Percentiles rank a stretch among this genome's conserved stretches.
These are phyloP conservation scores for Gyrodon lividus DNA, from an alignment of 768 basidiomycete genomes.

Conservation along the genomic window DNA sequence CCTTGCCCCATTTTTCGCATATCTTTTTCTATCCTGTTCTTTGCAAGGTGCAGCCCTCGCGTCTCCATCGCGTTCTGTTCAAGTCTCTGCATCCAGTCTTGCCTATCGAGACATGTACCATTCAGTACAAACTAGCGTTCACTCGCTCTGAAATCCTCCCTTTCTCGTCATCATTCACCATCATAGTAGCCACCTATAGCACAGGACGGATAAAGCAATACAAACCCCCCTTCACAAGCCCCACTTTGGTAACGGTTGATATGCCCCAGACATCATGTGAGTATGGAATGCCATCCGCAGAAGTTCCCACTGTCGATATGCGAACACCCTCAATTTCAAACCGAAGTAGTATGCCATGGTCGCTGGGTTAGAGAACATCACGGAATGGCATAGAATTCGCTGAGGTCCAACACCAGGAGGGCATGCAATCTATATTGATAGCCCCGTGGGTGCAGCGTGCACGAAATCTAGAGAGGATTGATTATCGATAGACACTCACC, in stretches of 20 bases:
- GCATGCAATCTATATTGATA: not conserved
- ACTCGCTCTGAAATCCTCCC: not conserved
- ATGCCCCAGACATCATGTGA: too few relatives aligned
- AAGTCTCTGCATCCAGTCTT: not conserved
- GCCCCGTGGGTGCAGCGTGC: constrained; percentile 2
- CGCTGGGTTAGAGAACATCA: not conserved
- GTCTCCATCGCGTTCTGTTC: constrained; percentile 6
- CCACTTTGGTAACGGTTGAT: not conserved
- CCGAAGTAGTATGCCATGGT: not conserved
- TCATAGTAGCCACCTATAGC: not conserved
- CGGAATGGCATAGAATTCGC: not conserved
- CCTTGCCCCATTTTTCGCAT: constrained; percentile 1
- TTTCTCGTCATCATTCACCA: not conserved
- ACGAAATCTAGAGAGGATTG: not conserved
- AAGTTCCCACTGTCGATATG: not conserved
- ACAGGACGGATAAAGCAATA: constrained; percentile 4
- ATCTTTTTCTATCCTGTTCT: not conserved
- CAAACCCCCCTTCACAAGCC: not conserved
- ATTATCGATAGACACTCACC: not conserved
- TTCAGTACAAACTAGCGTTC: constrained; percentile 11
- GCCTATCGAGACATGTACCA: constrained; percentile 3
- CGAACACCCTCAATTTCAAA: not conserved
- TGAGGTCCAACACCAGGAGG: not conserved
- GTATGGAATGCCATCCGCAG: not conserved
- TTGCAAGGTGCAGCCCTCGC: not conserved